These are phyloP conservation scores for Boletus rubroflammeus DNA, from an alignment of 768 basidiomycete genomes.

Conservation along the genomic window DNA sequence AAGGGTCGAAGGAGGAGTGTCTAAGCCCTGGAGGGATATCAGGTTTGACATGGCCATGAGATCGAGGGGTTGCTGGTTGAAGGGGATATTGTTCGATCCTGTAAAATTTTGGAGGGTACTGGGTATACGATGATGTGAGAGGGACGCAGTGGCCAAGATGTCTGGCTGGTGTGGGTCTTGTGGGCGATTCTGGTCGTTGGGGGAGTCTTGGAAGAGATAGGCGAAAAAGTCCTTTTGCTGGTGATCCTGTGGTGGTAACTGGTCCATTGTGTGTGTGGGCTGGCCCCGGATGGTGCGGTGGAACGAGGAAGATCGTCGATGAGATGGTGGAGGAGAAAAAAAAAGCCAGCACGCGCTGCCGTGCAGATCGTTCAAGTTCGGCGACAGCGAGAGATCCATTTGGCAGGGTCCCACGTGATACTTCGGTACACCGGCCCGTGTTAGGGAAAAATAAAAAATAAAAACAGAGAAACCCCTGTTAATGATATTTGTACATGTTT, in stretches of 20 bases:
- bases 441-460: too few species aligned
- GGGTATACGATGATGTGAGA: conserved; percentile 14
- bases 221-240: conserved; percentile 36
- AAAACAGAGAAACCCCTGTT: not conserved
- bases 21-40: conserved; percentile 48
- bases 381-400: not conserved
- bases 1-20: conserved; percentile 14
- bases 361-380: not conserved
- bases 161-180: conserved; percentile 24
- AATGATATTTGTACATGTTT: conserved; percentile 3
- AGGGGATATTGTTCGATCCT: conserved; percentile 9
- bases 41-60: conserved; percentile 43
- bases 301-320: not conserved
- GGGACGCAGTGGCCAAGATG: not conserved
- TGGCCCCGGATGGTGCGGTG: not conserved
- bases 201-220: conserved; percentile 32
- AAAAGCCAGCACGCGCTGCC: not conserved
- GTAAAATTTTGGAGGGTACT: conserved; percentile 1
- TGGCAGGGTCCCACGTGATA: conserved; percentile 7
- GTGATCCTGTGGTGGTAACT: conserved; percentile 25
- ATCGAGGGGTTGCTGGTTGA: conserved; percentile 42
- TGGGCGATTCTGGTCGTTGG: conserved; percentile 23
- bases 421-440: conserved; percentile 1
- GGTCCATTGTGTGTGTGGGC: conserved; percentile 16
- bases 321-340: conserved; percentile 3